These are phyloP conservation scores for Enteropsectra breve DNA, from an alignment of 371 early-diverging fungal species.

Conservation along the genomic window DNA sequence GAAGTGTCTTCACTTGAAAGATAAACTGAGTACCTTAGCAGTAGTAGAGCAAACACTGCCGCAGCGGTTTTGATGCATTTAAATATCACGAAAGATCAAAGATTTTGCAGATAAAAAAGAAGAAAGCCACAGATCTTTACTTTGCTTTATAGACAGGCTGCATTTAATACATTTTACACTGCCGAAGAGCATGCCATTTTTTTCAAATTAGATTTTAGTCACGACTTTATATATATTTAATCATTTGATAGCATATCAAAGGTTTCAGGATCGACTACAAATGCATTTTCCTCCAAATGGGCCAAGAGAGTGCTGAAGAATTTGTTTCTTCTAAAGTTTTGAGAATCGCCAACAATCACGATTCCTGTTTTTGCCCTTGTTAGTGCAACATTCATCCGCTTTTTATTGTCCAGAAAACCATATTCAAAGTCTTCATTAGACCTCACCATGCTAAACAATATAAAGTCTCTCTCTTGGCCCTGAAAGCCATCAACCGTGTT, in stretches of 20 bases:
- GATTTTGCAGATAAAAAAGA: too few relatives aligned
- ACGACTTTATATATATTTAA: too few relatives aligned
- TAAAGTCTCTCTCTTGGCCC: slow-evolving; percentile 95
- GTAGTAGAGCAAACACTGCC: too few relatives aligned
- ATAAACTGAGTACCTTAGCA: too few relatives aligned
- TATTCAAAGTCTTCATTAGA: slow-evolving; percentile 83
- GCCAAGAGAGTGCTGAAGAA: neutral
- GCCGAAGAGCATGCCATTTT: too few relatives aligned
- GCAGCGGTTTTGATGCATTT: too few relatives aligned
- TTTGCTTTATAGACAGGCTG: too few relatives aligned
- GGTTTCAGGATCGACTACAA: slow-evolving; percentile 20
- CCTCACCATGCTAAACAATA: slow-evolving; percentile 87
- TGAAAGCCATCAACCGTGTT: slow-evolving; percentile 89
- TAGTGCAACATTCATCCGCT: slow-evolving; percentile 88
- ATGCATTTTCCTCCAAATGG: slow-evolving; percentile 10
- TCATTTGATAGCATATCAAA: slow-evolving; percentile 1
- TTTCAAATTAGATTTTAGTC: too few relatives aligned
- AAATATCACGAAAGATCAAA: too few relatives aligned
- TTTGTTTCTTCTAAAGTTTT: slow-evolving; percentile 5
- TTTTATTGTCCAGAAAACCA: slow-evolving; percentile 88
- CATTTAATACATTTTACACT: too few relatives aligned
- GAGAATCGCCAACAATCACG: slow-evolving; percentile 82
- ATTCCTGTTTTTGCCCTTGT: slow-evolving; percentile 88
- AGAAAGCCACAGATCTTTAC: too few relatives aligned
- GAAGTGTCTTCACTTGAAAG: too few relatives aligned